Evolutionary conservation across 257 asterid species (phyloP).

Genomic region (Lycium ferocissimum): DNA sequence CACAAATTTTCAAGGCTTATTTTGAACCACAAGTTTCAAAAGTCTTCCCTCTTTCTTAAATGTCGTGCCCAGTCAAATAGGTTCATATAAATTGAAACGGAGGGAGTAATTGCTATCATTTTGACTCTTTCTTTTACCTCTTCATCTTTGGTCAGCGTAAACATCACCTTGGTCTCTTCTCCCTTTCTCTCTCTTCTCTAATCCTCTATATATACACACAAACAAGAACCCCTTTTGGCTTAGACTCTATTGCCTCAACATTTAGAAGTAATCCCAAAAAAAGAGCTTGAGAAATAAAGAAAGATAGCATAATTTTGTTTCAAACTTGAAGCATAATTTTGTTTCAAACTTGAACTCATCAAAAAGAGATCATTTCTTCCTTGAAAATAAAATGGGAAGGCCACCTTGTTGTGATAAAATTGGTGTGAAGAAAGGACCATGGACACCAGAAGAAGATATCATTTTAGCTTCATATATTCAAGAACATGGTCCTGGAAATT

Average conservation of each 20-base stretch:
- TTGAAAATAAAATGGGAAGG: conserved; percentile 59
- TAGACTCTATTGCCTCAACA: conserved; percentile 46
- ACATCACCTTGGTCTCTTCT: conserved; percentile 38
- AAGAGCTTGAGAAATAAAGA: neutral
- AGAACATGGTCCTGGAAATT: conserved; percentile 68
- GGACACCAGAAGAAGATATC: conserved; percentile 93
- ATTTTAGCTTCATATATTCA: conserved; percentile 77
- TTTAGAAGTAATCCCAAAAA: neutral
- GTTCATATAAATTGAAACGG: no score
- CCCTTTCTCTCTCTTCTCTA: conserved; percentile 36
- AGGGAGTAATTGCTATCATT: conserved; percentile 59
- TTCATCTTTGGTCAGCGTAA: conserved; percentile 45
- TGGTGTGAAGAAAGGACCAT: conserved; percentile 85
- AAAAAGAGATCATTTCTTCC: neutral
- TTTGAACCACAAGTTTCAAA: no score
- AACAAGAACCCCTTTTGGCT: conserved; percentile 44
- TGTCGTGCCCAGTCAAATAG: no score
- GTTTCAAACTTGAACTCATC: neutral
- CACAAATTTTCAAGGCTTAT: no score
- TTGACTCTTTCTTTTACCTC: conserved; percentile 61
- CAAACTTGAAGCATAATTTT: neutral
- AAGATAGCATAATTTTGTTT: neutral
- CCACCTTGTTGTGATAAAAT: conserved; percentile 82
- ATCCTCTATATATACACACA: conserved; percentile 26
- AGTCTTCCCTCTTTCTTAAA: no score